A percentile compares a stretch with the other conserved stretches of the same genome.
phyloP scores from a whole-genome alignment of 139 green algal species.

The Microglena sp. region DNA sequence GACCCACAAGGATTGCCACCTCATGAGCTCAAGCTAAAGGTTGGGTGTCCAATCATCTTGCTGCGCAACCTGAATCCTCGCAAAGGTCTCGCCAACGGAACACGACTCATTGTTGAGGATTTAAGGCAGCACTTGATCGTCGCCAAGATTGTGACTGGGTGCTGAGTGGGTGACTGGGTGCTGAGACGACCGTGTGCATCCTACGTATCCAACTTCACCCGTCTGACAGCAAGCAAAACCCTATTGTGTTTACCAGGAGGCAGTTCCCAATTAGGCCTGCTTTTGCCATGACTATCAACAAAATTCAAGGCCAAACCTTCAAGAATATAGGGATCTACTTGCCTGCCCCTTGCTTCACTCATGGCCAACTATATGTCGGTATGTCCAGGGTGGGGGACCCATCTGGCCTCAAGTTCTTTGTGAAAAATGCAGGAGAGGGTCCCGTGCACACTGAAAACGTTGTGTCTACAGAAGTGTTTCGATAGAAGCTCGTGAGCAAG shows the following conservation, averaged over 20 bases:
- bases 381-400: background rate
- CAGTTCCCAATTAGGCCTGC: slow-evolving; percentile 27
- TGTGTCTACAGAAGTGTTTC: no score
- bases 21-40: slow-evolving; percentile 15
- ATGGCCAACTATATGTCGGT: slow-evolving; percentile 9
- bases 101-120: slow-evolving; percentile 15
- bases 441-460: no score
- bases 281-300: slow-evolving; percentile 13
- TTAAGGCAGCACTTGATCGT: slow-evolving; percentile 7
- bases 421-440: no score
- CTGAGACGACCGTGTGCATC: slow-evolving; percentile 10
- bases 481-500: no score
- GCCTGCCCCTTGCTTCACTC: slow-evolving; percentile 1
- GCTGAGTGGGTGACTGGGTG: no score
- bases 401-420: slow-evolving; percentile 4
- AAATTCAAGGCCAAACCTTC: slow-evolving; percentile 7
- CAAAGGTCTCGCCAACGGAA: slow-evolving; percentile 22
- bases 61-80: no score
- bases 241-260: slow-evolving; percentile 11
- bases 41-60: no score
- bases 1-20: slow-evolving; percentile 14
- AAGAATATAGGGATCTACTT: background rate
- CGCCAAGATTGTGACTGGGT: slow-evolving; percentile 11
- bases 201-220: slow-evolving; percentile 11
- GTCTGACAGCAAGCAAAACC: slow-evolving; percentile 2